Percentiles rank a stretch among this genome's conserved stretches.
phyloP scores from a whole-genome alignment of 257 asterid genomes.

The Scutellaria galericulata region DNA sequence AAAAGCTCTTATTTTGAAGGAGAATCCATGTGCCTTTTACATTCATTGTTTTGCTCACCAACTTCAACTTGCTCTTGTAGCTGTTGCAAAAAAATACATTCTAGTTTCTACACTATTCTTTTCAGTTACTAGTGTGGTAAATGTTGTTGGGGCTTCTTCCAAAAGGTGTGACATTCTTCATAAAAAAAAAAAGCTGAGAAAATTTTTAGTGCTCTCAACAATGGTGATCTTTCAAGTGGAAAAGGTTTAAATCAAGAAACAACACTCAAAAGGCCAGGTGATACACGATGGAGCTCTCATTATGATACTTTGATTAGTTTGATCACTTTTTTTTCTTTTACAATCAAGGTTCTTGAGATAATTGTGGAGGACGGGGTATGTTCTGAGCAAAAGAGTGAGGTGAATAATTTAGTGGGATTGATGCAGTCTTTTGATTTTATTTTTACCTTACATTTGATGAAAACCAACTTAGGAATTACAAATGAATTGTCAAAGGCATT shows the following conservation, averaged over 20 bases:
- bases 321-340: neutral
- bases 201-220: neutral
- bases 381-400: neutral
- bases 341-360: conserved; percentile 9
- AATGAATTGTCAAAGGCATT: neutral
- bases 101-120: neutral
- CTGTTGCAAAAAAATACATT: neutral
- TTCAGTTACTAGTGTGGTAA: conserved; percentile 16
- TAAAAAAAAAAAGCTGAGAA: neutral
- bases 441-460: neutral
- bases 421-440: neutral
- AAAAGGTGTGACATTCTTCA: conserved; percentile 11
- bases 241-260: neutral
- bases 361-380: neutral
- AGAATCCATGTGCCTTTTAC: too few species aligned
- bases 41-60: neutral
- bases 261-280: neutral
- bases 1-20: too few species aligned
- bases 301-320: neutral
- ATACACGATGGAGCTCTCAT: neutral
- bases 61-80: neutral
- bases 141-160: conserved; percentile 21
- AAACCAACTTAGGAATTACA: neutral
- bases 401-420: neutral
- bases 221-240: too few species aligned